These are phyloP conservation scores for Botryotinia globosa DNA, from an alignment of 2,329 filamentous ascomycete species.

Conservation along the genomic window DNA sequence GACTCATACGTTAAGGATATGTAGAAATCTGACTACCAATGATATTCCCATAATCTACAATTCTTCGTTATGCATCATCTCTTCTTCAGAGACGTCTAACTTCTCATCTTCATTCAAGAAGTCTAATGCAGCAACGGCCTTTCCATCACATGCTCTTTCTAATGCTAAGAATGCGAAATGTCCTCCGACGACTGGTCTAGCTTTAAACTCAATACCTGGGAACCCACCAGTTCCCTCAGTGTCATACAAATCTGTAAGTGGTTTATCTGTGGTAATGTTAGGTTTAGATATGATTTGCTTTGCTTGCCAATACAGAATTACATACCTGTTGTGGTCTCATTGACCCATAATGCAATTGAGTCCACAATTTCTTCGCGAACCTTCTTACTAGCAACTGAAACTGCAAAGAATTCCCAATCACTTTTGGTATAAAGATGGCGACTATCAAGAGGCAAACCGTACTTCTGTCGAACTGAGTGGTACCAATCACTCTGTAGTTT, in stretches of 20 bases:
- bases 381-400: slow-evolving; percentile 68
- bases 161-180: slow-evolving; percentile 85
- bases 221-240: slow-evolving; percentile 76
- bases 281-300: neutral
- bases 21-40: neutral
- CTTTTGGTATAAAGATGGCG: slow-evolving; percentile 84
- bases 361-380: slow-evolving; percentile 71
- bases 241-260: slow-evolving; percentile 78
- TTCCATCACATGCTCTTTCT: slow-evolving; percentile 72
- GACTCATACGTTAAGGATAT: neutral
- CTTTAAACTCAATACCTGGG: slow-evolving; percentile 73
- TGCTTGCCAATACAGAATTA: slow-evolving; percentile 6
- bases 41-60: slow-evolving; percentile 23
- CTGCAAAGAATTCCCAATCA: slow-evolving; percentile 89
- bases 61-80: slow-evolving; percentile 27
- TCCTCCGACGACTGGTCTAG: slow-evolving; percentile 77
- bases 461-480: slow-evolving; percentile 71
- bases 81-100: slow-evolving; percentile 5
- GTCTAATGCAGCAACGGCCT: slow-evolving; percentile 56
- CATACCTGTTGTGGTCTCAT: slow-evolving; percentile 69
- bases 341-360: slow-evolving; percentile 75
- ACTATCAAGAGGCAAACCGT: slow-evolving; percentile 78
- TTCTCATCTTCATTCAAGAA: slow-evolving; percentile 45
- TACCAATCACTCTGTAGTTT: slow-evolving; percentile 80
- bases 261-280: slow-evolving; percentile 51